Conservation (phyloP, 306 rosid species). For the Cercis canadensis region DNA sequence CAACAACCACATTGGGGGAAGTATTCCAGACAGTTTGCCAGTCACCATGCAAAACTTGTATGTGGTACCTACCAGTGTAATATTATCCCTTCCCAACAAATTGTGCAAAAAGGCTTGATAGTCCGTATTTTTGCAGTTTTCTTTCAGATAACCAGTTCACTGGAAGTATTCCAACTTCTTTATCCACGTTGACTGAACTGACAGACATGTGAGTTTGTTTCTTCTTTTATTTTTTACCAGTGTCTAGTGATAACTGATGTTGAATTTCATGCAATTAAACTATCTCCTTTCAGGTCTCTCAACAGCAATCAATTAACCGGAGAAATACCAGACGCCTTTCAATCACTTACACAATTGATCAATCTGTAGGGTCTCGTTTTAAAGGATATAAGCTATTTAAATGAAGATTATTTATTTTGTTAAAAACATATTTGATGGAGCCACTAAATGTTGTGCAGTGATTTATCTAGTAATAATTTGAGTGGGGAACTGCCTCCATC, state of each 20-base stretch:
- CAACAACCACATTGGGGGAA: slow-evolving; percentile 92
- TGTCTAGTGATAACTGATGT: slow-evolving; percentile 18
- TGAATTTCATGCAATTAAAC: slow-evolving; percentile 26
- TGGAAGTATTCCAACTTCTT: slow-evolving; percentile 77
- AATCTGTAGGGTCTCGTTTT: slow-evolving; percentile 73
- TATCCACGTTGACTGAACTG: slow-evolving; percentile 67
- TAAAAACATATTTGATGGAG: slow-evolving; percentile 32
- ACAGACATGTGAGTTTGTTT: slow-evolving; percentile 64
- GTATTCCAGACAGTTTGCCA: slow-evolving; percentile 83
- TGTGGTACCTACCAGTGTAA: slow-evolving; percentile 42
- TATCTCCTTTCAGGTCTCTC: slow-evolving; percentile 76
- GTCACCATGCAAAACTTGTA: slow-evolving; percentile 76
- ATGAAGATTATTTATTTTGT: slow-evolving; percentile 29
- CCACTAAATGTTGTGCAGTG: slow-evolving; percentile 59
- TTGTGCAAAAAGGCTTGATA: slow-evolving; percentile 45
- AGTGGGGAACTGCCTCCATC: slow-evolving; percentile 88
- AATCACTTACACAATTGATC: slow-evolving; percentile 56
- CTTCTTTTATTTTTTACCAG: slow-evolving; percentile 6
- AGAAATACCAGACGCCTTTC: slow-evolving; percentile 80
- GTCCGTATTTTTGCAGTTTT: slow-evolving; percentile 69
- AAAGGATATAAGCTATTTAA: slow-evolving; percentile 23
- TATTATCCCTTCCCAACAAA: slow-evolving; percentile 30
- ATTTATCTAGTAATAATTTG: slow-evolving; percentile 80
- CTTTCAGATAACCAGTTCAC: slow-evolving; percentile 84
- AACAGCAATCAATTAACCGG: slow-evolving; percentile 75